Base-by-base conservation (phyloP, 352 stramenopile species). In the Elongisporangium undulatum region DNA sequence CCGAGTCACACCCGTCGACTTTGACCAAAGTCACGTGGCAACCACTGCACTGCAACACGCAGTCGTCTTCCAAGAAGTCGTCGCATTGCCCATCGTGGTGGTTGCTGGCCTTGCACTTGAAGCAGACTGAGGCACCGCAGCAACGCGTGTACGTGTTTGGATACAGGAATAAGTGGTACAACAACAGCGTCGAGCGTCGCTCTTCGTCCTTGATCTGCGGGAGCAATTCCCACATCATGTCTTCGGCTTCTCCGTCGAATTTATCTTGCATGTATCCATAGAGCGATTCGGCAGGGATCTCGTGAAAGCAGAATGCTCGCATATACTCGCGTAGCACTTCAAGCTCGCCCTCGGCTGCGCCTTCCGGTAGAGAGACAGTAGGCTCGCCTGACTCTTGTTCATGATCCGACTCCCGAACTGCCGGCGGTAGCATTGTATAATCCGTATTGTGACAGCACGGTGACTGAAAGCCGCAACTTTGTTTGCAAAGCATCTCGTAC, bases 11-110 rank as follows among this genome's bases (percentile, higher is more conserved):
- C 4, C 79, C 79, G 45, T 89, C 79, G 24, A 89, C 74, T 59
- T 85, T 89, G 4, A 89, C 75, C 8, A 89, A 64, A 15, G 74
- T 86, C 23, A 86, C 79, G 20, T 66, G 72, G 55, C 79, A 89
- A 4, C 74, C 69, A 3, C 67, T 69, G 41, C 79, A 89, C 58
- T 86, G 69, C 15, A 86, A 62, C 54, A 89, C 66, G 34, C 61
- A 74, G 23, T 83, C 61, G 41, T 79, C 74, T 52, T 86, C 72
- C 24, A 77, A 49, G 49, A 89, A 89, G 63, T 89, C 79, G 22
- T 61, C 48, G 51, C 79, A 89, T n/a, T 73, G 23, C 26, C 74
- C 75, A 21, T 69, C 59, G 55, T 86, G 74, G 55, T 86, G 76
- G 48, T 64, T 54, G 3, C 58, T 68, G 0, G 67, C 61, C 58